Percentiles rank a stretch among this genome's conserved stretches.
Evolutionary conservation across 768 basidiomycete species (phyloP).

Genomic region (Lactarius evosmus): DNA sequence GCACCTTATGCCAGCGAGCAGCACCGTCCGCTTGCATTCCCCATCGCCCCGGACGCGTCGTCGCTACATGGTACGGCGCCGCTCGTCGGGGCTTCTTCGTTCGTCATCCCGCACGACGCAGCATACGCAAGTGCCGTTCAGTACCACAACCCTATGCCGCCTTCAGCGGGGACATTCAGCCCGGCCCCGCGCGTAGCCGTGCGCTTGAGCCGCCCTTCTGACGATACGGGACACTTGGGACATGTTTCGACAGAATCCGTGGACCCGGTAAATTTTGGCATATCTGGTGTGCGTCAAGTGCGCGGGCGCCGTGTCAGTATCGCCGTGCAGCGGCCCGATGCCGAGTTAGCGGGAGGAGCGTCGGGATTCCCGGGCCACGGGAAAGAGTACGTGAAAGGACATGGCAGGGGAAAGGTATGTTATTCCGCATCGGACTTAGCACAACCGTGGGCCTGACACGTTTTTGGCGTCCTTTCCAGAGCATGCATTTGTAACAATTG

Average conservation of each 20-base stretch:
- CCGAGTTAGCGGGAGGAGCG: not conserved
- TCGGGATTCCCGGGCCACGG: not conserved
- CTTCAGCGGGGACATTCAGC: conserved; percentile 6
- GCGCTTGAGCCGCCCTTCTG: conserved; percentile 8
- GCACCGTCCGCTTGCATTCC: not conserved
- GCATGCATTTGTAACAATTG: conserved; percentile 10
- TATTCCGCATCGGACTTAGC: no score
- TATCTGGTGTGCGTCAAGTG: not conserved
- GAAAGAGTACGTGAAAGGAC: not conserved
- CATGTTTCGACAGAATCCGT: not conserved
- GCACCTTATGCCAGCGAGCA: not conserved
- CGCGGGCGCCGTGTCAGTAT: conserved; percentile 16
- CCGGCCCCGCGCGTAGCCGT: conserved; percentile 2
- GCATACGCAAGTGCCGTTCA: conserved; percentile 11
- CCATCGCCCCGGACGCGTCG: not conserved
- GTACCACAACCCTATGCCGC: conserved; percentile 5
- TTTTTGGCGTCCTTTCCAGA: not conserved
- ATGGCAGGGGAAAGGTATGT: conserved; percentile 20
- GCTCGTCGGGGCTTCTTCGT: not conserved
- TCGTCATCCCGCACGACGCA: conserved; percentile 16
- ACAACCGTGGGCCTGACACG: not conserved
- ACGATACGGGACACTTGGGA: not conserved
- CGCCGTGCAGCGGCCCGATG: conserved; percentile 4
- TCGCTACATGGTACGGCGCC: not conserved
- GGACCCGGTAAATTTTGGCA: not conserved